A percentile compares a stretch with the other conserved stretches of the same genome.
phyloP scores from a whole-genome alignment of 169 alveolate genomes.

The Amoebophrya sp. region DNA sequence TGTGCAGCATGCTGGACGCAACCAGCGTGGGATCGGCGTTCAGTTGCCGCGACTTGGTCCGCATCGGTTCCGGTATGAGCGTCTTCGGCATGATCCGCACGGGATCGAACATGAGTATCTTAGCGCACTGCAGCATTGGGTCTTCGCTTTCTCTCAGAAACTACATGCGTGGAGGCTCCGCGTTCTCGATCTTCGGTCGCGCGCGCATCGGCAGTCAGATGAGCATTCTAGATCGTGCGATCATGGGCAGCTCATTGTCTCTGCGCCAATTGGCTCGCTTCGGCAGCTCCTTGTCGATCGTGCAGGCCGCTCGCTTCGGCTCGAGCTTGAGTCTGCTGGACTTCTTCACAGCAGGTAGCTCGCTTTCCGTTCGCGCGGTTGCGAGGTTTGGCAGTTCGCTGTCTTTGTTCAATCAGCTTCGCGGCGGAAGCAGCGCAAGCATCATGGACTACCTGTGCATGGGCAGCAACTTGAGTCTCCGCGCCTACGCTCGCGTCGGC shows the following conservation, averaged over 20 bases:
- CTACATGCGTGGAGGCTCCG: background rate
- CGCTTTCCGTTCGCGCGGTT: background rate
- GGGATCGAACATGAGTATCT: background rate
- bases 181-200: background rate
- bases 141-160: background rate
- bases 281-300: constrained; percentile 13
- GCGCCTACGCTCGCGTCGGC: constrained; percentile 18
- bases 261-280: constrained; percentile 3
- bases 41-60: background rate
- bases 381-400: background rate
- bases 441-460: background rate
- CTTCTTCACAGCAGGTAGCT: background rate
- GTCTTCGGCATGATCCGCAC: background rate
- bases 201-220: background rate
- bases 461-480: background rate
- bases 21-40: background rate
- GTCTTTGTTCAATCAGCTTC: background rate
- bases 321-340: background rate
- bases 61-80: background rate
- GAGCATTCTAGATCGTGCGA: background rate
- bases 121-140: background rate
- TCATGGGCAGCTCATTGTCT: background rate
- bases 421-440: background rate
- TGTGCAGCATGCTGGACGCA: background rate
- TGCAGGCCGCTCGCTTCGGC: background rate